Evolutionary conservation across 768 basidiomycete genomes (phyloP).

Genomic region (Russula emetica): DNA sequence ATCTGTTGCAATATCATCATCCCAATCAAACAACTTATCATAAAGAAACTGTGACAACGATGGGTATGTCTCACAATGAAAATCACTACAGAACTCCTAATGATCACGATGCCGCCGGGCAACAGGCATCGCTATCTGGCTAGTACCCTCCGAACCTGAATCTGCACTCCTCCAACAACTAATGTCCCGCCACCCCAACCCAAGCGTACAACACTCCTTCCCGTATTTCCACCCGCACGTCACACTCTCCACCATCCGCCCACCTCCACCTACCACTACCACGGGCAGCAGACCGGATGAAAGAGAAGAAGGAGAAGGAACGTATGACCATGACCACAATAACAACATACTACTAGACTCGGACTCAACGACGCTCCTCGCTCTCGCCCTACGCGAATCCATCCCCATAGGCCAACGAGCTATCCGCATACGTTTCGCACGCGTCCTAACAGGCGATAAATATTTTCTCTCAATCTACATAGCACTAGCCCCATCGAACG

Average conservation of each 20-base stretch:
- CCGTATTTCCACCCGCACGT: constrained; percentile 65
- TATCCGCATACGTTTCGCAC: constrained; percentile 47
- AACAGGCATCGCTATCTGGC: constrained; percentile 63
- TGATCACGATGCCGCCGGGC: neutral
- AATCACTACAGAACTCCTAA: neutral
- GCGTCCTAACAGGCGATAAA: constrained; percentile 53
- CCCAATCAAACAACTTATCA: neutral
- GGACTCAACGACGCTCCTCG: constrained; percentile 25
- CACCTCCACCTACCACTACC: constrained; percentile 31
- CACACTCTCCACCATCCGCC: constrained; percentile 51
- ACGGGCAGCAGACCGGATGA: constrained; percentile 21
- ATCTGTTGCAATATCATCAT: neutral
- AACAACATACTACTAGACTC: no score
- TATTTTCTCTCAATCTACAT: constrained; percentile 73
- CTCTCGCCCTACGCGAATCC: constrained; percentile 37
- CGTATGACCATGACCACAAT: no score
- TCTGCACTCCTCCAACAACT: constrained; percentile 42
- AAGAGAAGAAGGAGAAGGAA: neutral
- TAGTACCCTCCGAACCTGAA: constrained; percentile 53
- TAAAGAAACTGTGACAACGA: neutral
- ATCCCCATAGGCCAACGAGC: constrained; percentile 37
- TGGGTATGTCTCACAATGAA: constrained; percentile 13
- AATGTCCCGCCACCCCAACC: constrained; percentile 41
- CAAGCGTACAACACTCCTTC: constrained; percentile 45
- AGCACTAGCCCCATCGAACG: constrained; percentile 43